Evolutionary conservation across 352 stramenopile genomes (phyloP).

Genomic region (Thalassiosira mediterranea): DNA sequence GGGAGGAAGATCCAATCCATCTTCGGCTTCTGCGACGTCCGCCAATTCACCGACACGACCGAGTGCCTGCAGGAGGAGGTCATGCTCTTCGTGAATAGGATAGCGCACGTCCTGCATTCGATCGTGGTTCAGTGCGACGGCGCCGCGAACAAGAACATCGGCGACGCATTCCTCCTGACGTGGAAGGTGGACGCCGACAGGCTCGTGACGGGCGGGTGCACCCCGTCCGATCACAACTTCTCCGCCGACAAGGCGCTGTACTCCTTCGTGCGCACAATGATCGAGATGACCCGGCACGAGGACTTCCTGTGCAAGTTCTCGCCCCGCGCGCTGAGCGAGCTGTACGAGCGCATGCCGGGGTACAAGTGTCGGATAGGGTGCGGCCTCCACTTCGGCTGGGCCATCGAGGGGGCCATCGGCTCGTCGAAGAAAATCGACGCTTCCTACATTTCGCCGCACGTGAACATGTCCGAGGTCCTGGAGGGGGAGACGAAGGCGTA

Average conservation of each 20-base stretch:
- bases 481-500: conserved; percentile 59
- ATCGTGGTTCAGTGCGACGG: conserved; percentile 74
- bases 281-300: conserved; percentile 69
- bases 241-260: conserved; percentile 58
- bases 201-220: conserved; percentile 32
- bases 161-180: conserved; percentile 88
- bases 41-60: conserved; percentile 89
- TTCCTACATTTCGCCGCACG: conserved; percentile 93
- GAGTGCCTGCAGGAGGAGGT: conserved; percentile 90
- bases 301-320: conserved; percentile 75
- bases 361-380: conserved; percentile 89
- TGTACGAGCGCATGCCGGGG: conserved; percentile 66
- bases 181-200: conserved; percentile 86
- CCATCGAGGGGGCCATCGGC: conserved; percentile 92
- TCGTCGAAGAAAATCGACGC: conserved; percentile 94
- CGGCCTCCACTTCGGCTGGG: conserved; percentile 93
- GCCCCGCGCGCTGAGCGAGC: conserved; percentile 48
- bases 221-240: conserved; percentile 61
- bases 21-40: conserved; percentile 89
- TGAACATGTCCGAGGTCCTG: conserved; percentile 81
- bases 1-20: conserved; percentile 86
- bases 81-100: conserved; percentile 89
- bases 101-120: conserved; percentile 86
- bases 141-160: conserved; percentile 84
- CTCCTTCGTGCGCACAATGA: conserved; percentile 63